Percentiles rank a stretch among this genome's conserved stretches.
Evolutionary conservation across 1,139 yeast genomes (phyloP).

Genomic region (Candida sojae): DNA sequence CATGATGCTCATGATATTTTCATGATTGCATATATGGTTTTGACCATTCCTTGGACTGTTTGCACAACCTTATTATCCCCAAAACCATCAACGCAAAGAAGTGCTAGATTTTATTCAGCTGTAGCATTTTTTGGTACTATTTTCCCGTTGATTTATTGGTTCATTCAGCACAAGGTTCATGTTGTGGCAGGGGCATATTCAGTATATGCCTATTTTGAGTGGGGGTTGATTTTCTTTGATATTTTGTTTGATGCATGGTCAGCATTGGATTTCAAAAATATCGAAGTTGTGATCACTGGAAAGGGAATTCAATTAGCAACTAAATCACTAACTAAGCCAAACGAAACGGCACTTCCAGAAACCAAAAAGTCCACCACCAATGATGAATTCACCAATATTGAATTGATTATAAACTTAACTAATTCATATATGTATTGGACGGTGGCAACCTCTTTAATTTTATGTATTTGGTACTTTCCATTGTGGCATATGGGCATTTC

Average conservation of each 20-base stretch:
- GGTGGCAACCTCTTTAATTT: slow-evolving; percentile 71
- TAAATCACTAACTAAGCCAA: slow-evolving; percentile 21
- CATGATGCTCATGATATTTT: slow-evolving; percentile 95
- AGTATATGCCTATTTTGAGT: slow-evolving; percentile 89
- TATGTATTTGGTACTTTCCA: slow-evolving; percentile 96
- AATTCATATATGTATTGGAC: slow-evolving; percentile 85
- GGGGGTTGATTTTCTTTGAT: slow-evolving; percentile 84
- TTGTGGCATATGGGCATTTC: slow-evolving; percentile 97
- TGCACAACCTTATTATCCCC: slow-evolving; percentile 59
- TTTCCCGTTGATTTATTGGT: slow-evolving; percentile 84
- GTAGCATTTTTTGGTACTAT: slow-evolving; percentile 66
- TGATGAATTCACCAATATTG: slow-evolving; percentile 36
- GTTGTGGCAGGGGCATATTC: slow-evolving; percentile 93
- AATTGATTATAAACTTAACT: slow-evolving; percentile 46
- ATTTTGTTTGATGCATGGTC: slow-evolving; percentile 84
- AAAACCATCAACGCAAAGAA: slow-evolving; percentile 47
- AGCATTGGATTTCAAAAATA: slow-evolving; percentile 61
- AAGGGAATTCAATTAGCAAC: slow-evolving; percentile 18
- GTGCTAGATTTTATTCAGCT: slow-evolving; percentile 53
- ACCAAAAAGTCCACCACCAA: slow-evolving; percentile 20
- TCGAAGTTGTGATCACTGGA: slow-evolving; percentile 44
- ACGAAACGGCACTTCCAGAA: slow-evolving; percentile 34
- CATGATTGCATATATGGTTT: slow-evolving; percentile 85
- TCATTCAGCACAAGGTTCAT: slow-evolving; percentile 90
- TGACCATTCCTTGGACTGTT: slow-evolving; percentile 91